A percentile compares a stretch with the other conserved stretches of the same genome.
phyloP scores from a whole-genome alignment of 176 grass and related monocot species.

The Triticum turgidum region DNA sequence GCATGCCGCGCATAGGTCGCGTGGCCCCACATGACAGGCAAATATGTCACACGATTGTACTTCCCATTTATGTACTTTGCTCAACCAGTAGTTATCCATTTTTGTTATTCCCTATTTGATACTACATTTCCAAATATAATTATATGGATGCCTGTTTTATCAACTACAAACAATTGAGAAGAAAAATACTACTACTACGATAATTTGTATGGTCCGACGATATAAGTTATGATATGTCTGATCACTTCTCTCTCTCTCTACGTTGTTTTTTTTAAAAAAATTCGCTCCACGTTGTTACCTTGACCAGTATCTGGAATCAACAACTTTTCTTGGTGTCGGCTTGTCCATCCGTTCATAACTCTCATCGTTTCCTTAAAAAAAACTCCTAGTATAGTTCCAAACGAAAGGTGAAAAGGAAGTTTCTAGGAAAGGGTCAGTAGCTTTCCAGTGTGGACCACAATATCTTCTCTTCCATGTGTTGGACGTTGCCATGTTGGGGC shows the following conservation, averaged over 20 bases:
- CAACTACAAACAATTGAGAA: too few species aligned
- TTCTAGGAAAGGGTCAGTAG: too few species aligned
- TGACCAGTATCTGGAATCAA: not conserved
- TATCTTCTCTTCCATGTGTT: too few species aligned
- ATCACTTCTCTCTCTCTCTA: too few species aligned
- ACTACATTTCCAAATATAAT: not conserved
- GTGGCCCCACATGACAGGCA: not conserved
- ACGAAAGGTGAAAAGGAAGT: too few species aligned
- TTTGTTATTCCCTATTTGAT: not conserved
- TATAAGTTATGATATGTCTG: too few species aligned
- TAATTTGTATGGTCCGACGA: not conserved
- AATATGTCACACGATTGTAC: not conserved
- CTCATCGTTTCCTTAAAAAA: too few species aligned
- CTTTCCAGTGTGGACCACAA: too few species aligned
- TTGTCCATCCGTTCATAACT: not conserved
- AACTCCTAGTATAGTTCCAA: too few species aligned
- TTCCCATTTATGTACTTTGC: not conserved
- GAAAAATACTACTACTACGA: not conserved
- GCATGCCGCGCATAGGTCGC: not conserved
- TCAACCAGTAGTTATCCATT: not conserved
- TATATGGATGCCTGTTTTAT: too few species aligned
- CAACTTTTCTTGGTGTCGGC: not conserved
- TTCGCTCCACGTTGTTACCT: not conserved
- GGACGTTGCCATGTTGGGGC: too few species aligned
- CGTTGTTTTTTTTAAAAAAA: too few species aligned